These are phyloP conservation scores for Zymoseptoria ardabiliae DNA, from an alignment of 2,329 filamentous ascomycete species.

Conservation along the genomic window DNA sequence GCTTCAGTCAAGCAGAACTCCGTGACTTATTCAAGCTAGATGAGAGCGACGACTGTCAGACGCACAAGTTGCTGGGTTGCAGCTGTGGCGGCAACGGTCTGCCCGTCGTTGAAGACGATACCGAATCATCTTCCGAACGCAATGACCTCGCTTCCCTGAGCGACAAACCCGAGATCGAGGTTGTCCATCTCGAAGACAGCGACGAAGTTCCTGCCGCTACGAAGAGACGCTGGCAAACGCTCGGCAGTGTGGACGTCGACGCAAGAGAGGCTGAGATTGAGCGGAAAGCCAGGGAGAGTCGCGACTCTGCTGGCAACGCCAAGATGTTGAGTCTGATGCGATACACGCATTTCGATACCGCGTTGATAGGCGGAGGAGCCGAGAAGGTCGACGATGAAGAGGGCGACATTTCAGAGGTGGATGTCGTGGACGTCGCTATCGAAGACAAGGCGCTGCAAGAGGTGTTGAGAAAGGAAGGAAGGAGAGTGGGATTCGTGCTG, in stretches of 20 bases:
- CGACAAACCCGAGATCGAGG: background rate
- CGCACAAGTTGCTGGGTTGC: slow-evolving; percentile 60
- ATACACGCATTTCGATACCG: slow-evolving; percentile 46
- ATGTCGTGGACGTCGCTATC: slow-evolving; percentile 30
- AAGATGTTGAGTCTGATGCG: slow-evolving; percentile 48
- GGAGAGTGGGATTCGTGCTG: slow-evolving; percentile 44
- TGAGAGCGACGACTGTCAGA: slow-evolving; percentile 54
- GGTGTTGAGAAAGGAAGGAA: slow-evolving; percentile 41
- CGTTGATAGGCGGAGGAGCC: slow-evolving; percentile 21
- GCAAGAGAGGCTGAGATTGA: slow-evolving; percentile 31
- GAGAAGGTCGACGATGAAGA: slow-evolving; percentile 27
- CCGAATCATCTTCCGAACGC: background rate
- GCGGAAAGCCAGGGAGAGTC: slow-evolving; percentile 25
- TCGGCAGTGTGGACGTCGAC: slow-evolving; percentile 28
- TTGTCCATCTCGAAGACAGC: slow-evolving; percentile 15
- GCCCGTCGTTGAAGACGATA: slow-evolving; percentile 17
- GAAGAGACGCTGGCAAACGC: slow-evolving; percentile 8
- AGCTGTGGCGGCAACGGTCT: slow-evolving; percentile 51
- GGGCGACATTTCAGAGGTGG: slow-evolving; percentile 23
- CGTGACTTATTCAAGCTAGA: slow-evolving; percentile 61
- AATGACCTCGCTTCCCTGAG: background rate
- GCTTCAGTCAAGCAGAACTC: slow-evolving; percentile 60
- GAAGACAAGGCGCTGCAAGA: slow-evolving; percentile 46
- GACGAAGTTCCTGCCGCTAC: slow-evolving; percentile 24
- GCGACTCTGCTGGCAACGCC: slow-evolving; percentile 27